Base-by-base conservation (phyloP, 306 rosid genomes). In the Cucurbita argyrosperma region DNA sequence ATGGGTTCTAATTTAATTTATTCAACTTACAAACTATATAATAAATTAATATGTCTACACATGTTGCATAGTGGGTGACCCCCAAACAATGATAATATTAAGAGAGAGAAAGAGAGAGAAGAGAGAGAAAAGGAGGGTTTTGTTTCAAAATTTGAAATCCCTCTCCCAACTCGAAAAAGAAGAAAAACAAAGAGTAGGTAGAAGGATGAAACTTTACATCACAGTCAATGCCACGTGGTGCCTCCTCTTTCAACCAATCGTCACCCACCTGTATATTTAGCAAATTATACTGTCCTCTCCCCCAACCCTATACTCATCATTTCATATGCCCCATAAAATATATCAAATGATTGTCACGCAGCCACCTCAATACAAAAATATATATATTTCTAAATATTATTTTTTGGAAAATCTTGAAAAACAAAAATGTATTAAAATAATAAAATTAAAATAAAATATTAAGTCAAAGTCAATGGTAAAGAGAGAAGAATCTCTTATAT, bases 61-160 rank as follows among this genome's bases (percentile, higher is more conserved):
- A 14, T 68, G 40, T 49, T 70, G 46, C 37, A 40, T 70, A 70
- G 74, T 70, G 74, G 74, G 60, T 70, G 56, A 50, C 60, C 45
- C 72, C 45, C 46, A 70, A 68, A 47, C 57, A 68, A 70, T 70
- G 60, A 70, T 50, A 70, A 75, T 19, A 46, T 8, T 1, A 5
- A 30, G 3, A 21, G 38, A 42, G 15, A 52, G 53, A 72, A 80
- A 79, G 76, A 80, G 83, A 79, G 77, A 72, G 67, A 19, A 19
- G 81, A 83, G 84, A 68, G 78, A 78, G 79, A 78, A 19, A 9
- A 56, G 79, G 78, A 76, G 75, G 79, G 45, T 39, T 18, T 60
- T 75, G 85, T 90, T 92, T 92, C 96, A 90, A 92, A 92, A 38
- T 92, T 92, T 88, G 92, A 92, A 90, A 88, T 87, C 61, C 76